These are phyloP conservation scores for Saccharomyces pastorianus DNA, from an alignment of 1,139 yeast genomes.

Conservation along the genomic window DNA sequence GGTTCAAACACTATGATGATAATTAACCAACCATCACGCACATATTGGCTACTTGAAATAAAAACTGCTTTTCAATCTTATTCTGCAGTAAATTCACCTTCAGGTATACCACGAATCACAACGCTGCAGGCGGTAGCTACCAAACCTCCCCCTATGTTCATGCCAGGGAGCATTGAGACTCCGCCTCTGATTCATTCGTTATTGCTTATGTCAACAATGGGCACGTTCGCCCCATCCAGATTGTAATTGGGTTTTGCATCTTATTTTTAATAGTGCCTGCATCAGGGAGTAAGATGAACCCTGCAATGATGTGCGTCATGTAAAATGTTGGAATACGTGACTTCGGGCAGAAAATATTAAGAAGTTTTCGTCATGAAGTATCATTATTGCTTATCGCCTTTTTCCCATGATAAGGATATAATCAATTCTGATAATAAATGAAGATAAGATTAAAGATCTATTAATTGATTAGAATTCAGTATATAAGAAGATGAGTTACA, in stretches of 20 bases:
- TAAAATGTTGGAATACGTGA: no score
- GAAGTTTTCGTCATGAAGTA: no score
- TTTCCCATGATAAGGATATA: no score
- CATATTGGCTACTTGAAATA: neutral
- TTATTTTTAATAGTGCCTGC: neutral
- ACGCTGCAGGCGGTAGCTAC: neutral
- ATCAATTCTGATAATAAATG: no score
- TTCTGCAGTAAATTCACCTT: neutral
- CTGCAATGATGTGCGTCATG: neutral
- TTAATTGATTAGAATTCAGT: no score
- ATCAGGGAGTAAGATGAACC: neutral
- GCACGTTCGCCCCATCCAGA: neutral
- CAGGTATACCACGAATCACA: neutral
- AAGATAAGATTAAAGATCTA: no score
- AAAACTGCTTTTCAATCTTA: no score
- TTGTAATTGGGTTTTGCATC: neutral
- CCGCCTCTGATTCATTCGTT: neutral
- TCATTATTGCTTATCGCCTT: no score
- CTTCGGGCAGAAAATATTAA: no score
- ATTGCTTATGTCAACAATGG: neutral
- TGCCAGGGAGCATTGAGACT: neutral
- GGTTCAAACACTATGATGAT: neutral
- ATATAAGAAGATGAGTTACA: no score
- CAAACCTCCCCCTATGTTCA: neutral
- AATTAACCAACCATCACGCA: neutral